Base-by-base conservation (phyloP, 768 basidiomycete species). In the Fomitopsis pulvina region DNA sequence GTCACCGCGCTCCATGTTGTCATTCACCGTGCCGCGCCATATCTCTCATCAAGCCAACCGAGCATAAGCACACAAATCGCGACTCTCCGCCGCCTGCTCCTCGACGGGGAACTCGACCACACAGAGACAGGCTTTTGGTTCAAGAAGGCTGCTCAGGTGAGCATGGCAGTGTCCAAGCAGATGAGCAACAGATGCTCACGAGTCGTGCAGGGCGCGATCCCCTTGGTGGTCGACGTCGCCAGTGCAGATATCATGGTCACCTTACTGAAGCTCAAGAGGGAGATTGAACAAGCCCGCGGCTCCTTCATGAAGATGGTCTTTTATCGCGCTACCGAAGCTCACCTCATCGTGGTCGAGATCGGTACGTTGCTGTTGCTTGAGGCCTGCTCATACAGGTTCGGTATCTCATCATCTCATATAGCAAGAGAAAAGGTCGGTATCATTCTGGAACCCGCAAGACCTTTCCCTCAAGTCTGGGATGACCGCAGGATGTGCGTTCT, bases 61-160 rank as follows among this genome's bases (percentile, higher is more conserved):
- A 86, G 87, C 52, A 73, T 91, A 26, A 91, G 91, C 65, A 86
- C 83, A n/a, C 81, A 92, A 56, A 83, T 95, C 52, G 84, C 83
- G 12, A 71, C 80, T 3, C 68, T 96, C 40, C 76, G 92, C 1
- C 70, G 75, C 7, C 68, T 92, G 32, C 69, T 95, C 7, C 68
- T 83, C 8, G 70, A 58, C 11, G 59, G 66, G 26, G 56, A 59
- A 49, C 57, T 64, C 41, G 64, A 68, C 38, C 53, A 66, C 5
- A 64, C 63, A 9, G 60, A 68, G 54, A 60, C 60, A 16, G 61
- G 52, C 7, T 29, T 42, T 14, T 71, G 69, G 61, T 71, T 76
- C 54, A 61, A 65, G 55, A 60, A 66, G 46, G 71, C 68, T 10
- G 65, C 64, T 2, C 57, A 63, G 38, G 68, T 66, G 30, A 34